Conservation (phyloP, 2,329 filamentous ascomycete species). For the Cladosporium sp. region DNA sequence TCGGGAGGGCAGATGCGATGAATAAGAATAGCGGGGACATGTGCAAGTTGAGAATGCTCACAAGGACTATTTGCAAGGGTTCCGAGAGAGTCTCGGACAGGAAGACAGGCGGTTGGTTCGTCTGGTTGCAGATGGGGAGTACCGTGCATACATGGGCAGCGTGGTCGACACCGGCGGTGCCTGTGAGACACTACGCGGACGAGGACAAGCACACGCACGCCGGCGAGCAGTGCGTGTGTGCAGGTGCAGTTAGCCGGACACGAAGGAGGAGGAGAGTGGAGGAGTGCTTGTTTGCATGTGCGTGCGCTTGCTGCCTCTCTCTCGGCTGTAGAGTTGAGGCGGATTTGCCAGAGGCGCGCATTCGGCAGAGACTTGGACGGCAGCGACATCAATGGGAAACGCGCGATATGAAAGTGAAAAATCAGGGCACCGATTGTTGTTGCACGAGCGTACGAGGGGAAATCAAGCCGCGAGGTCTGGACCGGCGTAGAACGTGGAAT, state of each 20-base stretch:
- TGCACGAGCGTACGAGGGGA: slow-evolving; percentile 1
- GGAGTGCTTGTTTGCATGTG: not conserved
- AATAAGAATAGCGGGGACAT: not conserved
- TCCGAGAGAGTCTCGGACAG: not conserved
- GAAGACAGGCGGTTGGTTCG: not conserved
- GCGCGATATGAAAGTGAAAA: not conserved
- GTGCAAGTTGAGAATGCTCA: not conserved
- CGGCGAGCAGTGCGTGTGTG: slow-evolving; percentile 3
- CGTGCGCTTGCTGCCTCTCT: not conserved
- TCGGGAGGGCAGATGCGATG: not conserved
- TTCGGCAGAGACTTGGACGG: not conserved
- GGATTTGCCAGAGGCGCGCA: not conserved
- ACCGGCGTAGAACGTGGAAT: not conserved
- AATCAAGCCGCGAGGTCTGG: not conserved
- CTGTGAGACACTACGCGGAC: not conserved
- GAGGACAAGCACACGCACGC: slow-evolving; percentile 8
- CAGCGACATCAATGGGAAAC: not conserved
- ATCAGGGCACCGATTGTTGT: not conserved
- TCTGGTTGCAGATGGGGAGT: slow-evolving; percentile 1
- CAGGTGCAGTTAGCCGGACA: not conserved
- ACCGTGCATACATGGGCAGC: not conserved
- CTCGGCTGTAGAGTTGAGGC: slow-evolving; percentile 3
- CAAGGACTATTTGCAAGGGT: not conserved
- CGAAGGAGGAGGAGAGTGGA: not conserved
- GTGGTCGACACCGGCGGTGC: slow-evolving; percentile 3